These are phyloP conservation scores for Globisporangium cederbergense DNA, from an alignment of 352 stramenopile species.

Conservation along the genomic window DNA sequence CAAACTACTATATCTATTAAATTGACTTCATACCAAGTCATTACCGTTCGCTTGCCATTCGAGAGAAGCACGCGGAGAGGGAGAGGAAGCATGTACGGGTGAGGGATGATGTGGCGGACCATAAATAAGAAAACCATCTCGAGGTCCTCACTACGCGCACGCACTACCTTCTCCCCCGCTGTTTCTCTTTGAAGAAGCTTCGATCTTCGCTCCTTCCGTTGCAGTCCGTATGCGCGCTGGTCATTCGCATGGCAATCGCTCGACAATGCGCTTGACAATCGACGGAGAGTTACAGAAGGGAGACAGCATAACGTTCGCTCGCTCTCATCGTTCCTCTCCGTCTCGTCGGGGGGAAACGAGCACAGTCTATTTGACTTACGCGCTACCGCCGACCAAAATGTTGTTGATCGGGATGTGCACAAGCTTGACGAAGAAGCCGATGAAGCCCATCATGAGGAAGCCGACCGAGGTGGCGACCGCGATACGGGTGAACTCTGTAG, in stretches of 20 bases:
- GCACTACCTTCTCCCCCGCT: background rate
- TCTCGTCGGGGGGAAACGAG: background rate
- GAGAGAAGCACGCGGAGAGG: background rate
- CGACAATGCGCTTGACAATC: slow-evolving; percentile 2
- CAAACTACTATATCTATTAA: slow-evolving; percentile 17
- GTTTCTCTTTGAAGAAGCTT: slow-evolving; percentile 1
- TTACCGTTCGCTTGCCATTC: slow-evolving; percentile 2
- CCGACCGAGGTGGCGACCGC: slow-evolving; percentile 93
- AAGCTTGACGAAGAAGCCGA: slow-evolving; percentile 99
- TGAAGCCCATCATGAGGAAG: slow-evolving; percentile 99
- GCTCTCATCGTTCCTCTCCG: background rate
- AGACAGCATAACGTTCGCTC: background rate
- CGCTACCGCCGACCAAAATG: slow-evolving; percentile 94
- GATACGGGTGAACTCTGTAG: slow-evolving; percentile 94
- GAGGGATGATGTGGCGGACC: slow-evolving; percentile 7
- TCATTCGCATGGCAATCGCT: background rate
- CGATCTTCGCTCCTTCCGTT: background rate
- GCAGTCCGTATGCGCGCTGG: background rate
- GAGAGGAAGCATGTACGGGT: background rate
- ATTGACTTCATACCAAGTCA: slow-evolving; percentile 7
- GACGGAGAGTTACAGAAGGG: background rate
- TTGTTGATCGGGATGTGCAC: slow-evolving; percentile 99
- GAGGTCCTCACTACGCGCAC: slow-evolving; percentile 4
- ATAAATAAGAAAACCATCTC: slow-evolving; percentile 19
- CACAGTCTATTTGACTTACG: slow-evolving; percentile 33